These are phyloP conservation scores for Linum usitatissimum DNA, from an alignment of 345 rosid genomes.

Conservation along the genomic window DNA sequence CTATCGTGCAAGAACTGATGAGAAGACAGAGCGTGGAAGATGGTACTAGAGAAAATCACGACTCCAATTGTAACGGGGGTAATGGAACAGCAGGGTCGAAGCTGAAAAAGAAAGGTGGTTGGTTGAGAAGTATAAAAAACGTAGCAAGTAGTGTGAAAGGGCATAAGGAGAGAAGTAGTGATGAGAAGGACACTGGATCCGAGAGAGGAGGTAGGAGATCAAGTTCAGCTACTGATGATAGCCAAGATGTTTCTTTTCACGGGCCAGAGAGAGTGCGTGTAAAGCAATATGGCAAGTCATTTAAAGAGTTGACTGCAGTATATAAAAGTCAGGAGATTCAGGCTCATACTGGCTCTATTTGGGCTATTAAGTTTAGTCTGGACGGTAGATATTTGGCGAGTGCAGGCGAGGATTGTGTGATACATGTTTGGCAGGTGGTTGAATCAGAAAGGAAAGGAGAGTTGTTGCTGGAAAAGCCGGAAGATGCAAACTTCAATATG, in stretches of 20 bases:
- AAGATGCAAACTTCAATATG: conserved; percentile 48
- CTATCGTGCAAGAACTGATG: conserved; percentile 91
- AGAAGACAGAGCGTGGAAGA: conserved; percentile 88
- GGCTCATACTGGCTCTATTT: conserved; percentile 85
- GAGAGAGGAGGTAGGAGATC: conserved; percentile 90
- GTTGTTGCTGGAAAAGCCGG: conserved; percentile 62
- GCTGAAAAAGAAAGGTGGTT: conserved; percentile 66
- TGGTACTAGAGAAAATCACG: conserved; percentile 34
- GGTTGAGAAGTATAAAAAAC: conserved; percentile 68
- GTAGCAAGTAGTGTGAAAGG: conserved; percentile 60
- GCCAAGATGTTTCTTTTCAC: conserved; percentile 76
- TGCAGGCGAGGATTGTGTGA: conserved; percentile 89
- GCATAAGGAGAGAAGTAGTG: conserved; percentile 74
- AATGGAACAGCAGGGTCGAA: conserved; percentile 28
- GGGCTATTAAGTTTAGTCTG: conserved; percentile 92
- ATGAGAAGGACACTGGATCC: conserved; percentile 79
- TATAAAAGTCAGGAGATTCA: conserved; percentile 89
- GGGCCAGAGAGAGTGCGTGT: conserved; percentile 85
- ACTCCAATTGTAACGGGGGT: conserved; percentile 28
- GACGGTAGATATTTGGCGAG: conserved; percentile 92
- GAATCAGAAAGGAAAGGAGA: conserved; percentile 79
- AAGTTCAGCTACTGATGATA: conserved; percentile 91
- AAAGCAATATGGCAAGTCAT: conserved; percentile 69
- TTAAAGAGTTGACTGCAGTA: conserved; percentile 70
- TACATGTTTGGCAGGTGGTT: conserved; percentile 76